Evolutionary conservation across 352 stramenopile genomes (phyloP), one percentile per base, ranked within the genome.

Genomic region (Pythium chondricola): DNA sequence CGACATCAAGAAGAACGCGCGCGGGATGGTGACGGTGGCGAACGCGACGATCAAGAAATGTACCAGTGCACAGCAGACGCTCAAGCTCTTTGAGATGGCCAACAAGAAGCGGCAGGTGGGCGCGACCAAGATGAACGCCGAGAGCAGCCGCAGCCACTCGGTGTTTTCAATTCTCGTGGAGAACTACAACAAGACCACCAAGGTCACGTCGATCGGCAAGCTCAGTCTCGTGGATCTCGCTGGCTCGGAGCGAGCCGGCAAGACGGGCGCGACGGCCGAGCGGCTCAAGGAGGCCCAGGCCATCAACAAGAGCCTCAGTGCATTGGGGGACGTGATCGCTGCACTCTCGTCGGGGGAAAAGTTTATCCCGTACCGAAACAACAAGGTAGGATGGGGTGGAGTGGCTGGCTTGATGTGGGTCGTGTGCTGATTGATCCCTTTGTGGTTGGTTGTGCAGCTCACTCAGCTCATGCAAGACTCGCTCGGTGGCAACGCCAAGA

Each of bases 331-430:
- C 57, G 91, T 97, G 17, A 96, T 97, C 61, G 78, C 82, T 16
- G 91, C 91, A 21, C 63, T 97, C 21, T 95, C 83, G 37, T 88
- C 63, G 4, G 85, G 85, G 39, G 84, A 96, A 39, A 97, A 96
- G 63, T 96, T 96, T 65, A 95, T 97, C 38, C 91, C 91, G 37
- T 96, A 96, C 61, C 79, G 86, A 38, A 95, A 96, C 69, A 96
- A 95, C 71, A 96, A 96, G 73, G 68, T 91, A 50, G 4, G 20
- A 13, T 33, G 13, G 29, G 13, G 13, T 33, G 13, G 13, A 33
- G 29, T 43, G 20, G 20, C 4, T 10, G 36, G 26, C 17, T 16
- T 32, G 24, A 17, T 20, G 22, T n/a, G 22, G 21, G 6, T 45
- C 11, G 27, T 16, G 39, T 30, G 26, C 21, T 50, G 29, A 41